Base-by-base conservation (phyloP, 441 rosid species). In the Eutrema salsugineum region DNA sequence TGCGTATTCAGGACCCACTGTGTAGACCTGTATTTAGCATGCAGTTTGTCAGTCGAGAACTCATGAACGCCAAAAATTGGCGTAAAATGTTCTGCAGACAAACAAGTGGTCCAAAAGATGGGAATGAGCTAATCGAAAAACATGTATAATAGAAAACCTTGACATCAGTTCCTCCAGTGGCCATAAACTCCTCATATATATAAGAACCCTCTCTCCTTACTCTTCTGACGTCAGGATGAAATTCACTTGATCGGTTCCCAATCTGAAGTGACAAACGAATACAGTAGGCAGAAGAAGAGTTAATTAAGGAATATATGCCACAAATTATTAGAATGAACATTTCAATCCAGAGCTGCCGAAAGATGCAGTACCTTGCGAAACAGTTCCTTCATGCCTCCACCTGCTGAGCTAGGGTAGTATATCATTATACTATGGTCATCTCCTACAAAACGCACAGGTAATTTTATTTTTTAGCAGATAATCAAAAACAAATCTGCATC, bases 131-230 rank as follows among this genome's bases (percentile, higher is more conserved):
- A 12, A 27, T 68, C 15, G 8, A 55, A 35, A 75, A 63, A 47
- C 30, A 32, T 55, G 44, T 46, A 5, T 44, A 47, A 47, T 36
- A 61, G 67, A 38, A 28, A 76, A 96, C 99, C 99, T 96, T 96
- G 71, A 96, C 99, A 89, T 96, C 99, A 54, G 99, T 96, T 83
- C 99, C 99, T 74, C 99, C 99, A 6, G 99, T 96, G 43, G 99
- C 85, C 99, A 94, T 88, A 80, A 96, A 96, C 83, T 96, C 99
- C 86, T 96, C 99, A 28, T 96, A 96, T 85, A 96, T 96, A 82
- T 91, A 96, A 63, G 99, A 91, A 67, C 99, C 95, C 79, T 89
- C 99, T 69, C 99, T 93, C 77, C 99, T 81, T 67, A 94, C 99
- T 85, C 97, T 90, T 87, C 99, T 86, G 35, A 90, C 96, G 51